phyloP scores from a whole-genome alignment of 2,329 filamentous ascomycete genomes.

The Phialophora expanda region DNA sequence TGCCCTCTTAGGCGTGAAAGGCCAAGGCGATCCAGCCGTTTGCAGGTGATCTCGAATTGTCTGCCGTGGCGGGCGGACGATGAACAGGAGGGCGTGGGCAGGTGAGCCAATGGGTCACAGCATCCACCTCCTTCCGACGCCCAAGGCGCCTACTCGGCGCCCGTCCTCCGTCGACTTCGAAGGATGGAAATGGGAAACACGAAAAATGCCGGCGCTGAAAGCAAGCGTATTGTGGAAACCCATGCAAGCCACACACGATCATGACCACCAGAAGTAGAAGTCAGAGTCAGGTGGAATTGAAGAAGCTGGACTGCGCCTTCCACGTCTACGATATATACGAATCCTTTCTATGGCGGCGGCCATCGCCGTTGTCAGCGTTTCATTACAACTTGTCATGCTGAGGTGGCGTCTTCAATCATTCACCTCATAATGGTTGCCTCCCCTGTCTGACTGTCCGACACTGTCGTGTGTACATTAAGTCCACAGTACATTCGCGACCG shows the following conservation, averaged over 20 bases:
- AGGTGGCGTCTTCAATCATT: neutral
- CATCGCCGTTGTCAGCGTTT: neutral
- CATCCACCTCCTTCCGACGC: neutral
- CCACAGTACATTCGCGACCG: neutral
- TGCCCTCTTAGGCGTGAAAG: neutral
- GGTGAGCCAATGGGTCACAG: neutral
- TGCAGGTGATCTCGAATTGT: neutral
- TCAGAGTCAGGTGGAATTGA: neutral
- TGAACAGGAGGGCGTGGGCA: neutral
- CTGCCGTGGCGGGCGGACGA: neutral
- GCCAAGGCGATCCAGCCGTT: neutral
- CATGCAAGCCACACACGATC: no score
- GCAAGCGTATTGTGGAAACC: neutral
- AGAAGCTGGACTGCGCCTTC: neutral
- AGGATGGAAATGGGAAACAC: neutral
- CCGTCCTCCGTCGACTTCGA: no score
- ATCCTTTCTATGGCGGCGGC: neutral
- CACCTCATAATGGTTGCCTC: neutral
- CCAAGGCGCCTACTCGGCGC: neutral
- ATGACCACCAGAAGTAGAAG: neutral
- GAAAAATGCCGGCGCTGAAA: neutral
- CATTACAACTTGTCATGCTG: neutral
- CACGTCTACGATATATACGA: neutral
- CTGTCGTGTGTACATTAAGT: neutral
- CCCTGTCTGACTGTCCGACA: neutral